Evolutionary conservation across 225 moss, liverwort and hornwort genomes (phyloP).

Genomic region (Physcomitrium patens): DNA sequence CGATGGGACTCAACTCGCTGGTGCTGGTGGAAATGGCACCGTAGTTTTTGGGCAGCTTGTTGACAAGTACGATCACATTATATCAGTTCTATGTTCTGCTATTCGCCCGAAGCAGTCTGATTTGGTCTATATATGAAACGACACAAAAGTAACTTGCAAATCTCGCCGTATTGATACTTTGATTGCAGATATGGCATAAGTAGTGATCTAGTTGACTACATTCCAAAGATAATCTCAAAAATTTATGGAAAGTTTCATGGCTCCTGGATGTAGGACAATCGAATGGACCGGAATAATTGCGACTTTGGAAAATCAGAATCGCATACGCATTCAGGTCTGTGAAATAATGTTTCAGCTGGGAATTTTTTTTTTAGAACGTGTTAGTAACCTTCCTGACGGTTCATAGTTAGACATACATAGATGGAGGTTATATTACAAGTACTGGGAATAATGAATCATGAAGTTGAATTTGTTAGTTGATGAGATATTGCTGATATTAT

Average conservation of each 20-base stretch:
- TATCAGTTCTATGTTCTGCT: not conserved
- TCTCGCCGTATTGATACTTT: not conserved
- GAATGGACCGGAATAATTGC: slow-evolving; percentile 69
- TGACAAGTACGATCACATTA: slow-evolving; percentile 50
- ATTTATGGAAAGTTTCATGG: not conserved
- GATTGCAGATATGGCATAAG: not conserved
- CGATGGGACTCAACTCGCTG: slow-evolving; percentile 87
- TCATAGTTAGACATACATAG: not conserved
- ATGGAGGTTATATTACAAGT: not conserved
- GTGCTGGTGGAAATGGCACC: slow-evolving; percentile 51
- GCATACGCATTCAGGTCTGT: slow-evolving; percentile 70
- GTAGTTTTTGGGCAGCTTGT: slow-evolving; percentile 74
- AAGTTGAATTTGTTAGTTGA: not conserved
- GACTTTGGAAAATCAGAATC: slow-evolving; percentile 55
- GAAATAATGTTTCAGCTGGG: not conserved
- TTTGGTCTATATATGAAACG: not conserved
- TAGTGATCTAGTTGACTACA: too few relatives aligned
- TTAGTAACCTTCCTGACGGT: not conserved
- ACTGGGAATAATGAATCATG: not conserved
- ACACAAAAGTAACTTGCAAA: not conserved
- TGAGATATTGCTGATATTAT: not conserved
- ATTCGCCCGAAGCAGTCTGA: not conserved
- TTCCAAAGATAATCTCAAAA: too few relatives aligned
- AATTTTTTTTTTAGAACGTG: too few relatives aligned
- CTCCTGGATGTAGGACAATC: slow-evolving; percentile 42